These are phyloP conservation scores for Tylopilus felleus DNA, from an alignment of 768 basidiomycete genomes.

Conservation along the genomic window DNA sequence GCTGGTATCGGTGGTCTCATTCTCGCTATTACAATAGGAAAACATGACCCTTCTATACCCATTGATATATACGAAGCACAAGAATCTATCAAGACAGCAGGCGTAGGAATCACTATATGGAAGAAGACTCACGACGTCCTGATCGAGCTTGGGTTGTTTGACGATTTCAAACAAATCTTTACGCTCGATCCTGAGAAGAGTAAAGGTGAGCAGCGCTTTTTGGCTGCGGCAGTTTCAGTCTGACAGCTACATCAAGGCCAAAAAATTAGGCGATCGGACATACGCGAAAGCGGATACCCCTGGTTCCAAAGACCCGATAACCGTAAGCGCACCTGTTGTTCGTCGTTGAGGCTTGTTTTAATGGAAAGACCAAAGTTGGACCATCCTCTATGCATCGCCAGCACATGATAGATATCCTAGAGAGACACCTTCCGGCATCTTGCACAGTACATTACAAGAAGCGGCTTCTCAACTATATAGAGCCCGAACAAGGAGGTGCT, in stretches of 20 bases:
- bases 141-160: conserved; percentile 40
- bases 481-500: conserved; percentile 15
- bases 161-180: conserved; percentile 28
- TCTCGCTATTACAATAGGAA: conserved; percentile 38
- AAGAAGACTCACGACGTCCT: conserved; percentile 43
- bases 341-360: background rate
- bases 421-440: conserved; percentile 16
- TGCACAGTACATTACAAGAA: conserved; percentile 20
- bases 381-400: conserved; percentile 21
- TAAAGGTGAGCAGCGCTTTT: conserved; percentile 5
- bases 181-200: conserved; percentile 7
- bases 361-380: conserved; percentile 1
- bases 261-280: conserved; percentile 25
- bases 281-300: conserved; percentile 28
- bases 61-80: conserved; percentile 48
- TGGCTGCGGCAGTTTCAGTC: background rate
- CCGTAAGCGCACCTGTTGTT: conserved; percentile 10
- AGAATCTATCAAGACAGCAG: conserved; percentile 36
- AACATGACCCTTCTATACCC: conserved; percentile 29
- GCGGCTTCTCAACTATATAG: conserved; percentile 16
- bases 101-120: conserved; percentile 47
- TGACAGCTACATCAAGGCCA: background rate
- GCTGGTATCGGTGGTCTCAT: conserved; percentile 46
- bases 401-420: conserved; percentile 16
- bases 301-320: conserved; percentile 23